Conservation (phyloP, 805 yeast genomes). For the Saturnispora silvae region DNA sequence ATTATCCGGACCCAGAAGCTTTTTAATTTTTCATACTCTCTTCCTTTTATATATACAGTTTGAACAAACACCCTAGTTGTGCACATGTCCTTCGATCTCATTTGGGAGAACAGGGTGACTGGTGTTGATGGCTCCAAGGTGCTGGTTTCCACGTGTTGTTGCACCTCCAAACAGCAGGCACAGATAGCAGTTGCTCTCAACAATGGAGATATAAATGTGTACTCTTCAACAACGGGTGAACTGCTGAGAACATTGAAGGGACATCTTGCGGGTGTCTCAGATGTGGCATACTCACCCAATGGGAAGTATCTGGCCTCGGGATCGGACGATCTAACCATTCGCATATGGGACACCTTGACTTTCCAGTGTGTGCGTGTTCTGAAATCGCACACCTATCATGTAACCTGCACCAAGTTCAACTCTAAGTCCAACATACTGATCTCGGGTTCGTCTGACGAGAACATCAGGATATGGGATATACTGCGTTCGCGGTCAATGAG, state of each 20-base stretch:
- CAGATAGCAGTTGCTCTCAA: constrained; percentile 48
- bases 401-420: constrained; percentile 60
- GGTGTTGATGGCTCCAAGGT: background rate
- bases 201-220: constrained; percentile 49
- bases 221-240: constrained; percentile 32
- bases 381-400: constrained; percentile 77
- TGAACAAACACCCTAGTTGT: too few relatives aligned
- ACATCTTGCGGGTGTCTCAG: constrained; percentile 65
- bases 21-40: too few relatives aligned
- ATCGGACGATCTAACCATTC: constrained; percentile 73
- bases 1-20: background rate
- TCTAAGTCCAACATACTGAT: constrained; percentile 67
- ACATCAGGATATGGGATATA: constrained; percentile 84
- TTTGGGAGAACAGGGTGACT: background rate
- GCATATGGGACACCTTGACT: constrained; percentile 54
- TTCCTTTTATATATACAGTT: too few relatives aligned
- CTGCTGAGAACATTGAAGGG: constrained; percentile 34
- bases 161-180: constrained; percentile 54
- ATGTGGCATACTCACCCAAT: constrained; percentile 69
- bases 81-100: background rate
- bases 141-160: constrained; percentile 34
- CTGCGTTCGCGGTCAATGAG: constrained; percentile 56
- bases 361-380: constrained; percentile 43
- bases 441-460: constrained; percentile 84
- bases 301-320: constrained; percentile 67